These are phyloP conservation scores for Triangularia verruculosa DNA, from an alignment of 2,329 filamentous ascomycete species.

Conservation along the genomic window DNA sequence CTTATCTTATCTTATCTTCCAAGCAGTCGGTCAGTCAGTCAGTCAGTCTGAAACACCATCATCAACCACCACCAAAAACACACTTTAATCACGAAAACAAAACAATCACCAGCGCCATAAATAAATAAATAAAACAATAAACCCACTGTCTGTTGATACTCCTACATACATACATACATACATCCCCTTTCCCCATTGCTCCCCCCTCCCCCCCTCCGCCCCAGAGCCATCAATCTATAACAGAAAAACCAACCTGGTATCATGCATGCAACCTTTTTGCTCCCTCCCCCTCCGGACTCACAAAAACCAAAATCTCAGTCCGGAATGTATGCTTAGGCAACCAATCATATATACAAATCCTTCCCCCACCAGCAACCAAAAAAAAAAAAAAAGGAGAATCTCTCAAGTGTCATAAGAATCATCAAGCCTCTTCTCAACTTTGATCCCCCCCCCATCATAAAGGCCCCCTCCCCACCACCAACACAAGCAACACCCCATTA, in stretches of 20 bases:
- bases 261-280: not conserved
- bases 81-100: no score
- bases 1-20: no score
- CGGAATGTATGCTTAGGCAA: not conserved
- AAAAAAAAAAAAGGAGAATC: not conserved
- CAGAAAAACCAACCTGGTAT: not conserved
- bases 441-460: slow-evolving; percentile 4
- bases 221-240: no score
- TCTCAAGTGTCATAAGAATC: not conserved
- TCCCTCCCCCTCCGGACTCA: not conserved
- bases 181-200: not conserved
- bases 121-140: not conserved
- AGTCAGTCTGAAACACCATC: no score
- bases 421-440: not conserved
- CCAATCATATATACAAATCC: not conserved
- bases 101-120: no score
- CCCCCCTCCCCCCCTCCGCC: no score
- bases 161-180: not conserved
- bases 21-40: no score
- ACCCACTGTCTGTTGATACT: not conserved
- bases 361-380: not conserved
- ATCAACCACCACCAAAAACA: no score
- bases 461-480: slow-evolving; percentile 43
- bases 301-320: not conserved
- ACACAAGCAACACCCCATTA: slow-evolving; percentile 51